A percentile compares a stretch with the other conserved stretches of the same genome.
These are phyloP conservation scores for Pythium phragmitis DNA, from an alignment of 352 stramenopile genomes.

Conservation along the genomic window DNA sequence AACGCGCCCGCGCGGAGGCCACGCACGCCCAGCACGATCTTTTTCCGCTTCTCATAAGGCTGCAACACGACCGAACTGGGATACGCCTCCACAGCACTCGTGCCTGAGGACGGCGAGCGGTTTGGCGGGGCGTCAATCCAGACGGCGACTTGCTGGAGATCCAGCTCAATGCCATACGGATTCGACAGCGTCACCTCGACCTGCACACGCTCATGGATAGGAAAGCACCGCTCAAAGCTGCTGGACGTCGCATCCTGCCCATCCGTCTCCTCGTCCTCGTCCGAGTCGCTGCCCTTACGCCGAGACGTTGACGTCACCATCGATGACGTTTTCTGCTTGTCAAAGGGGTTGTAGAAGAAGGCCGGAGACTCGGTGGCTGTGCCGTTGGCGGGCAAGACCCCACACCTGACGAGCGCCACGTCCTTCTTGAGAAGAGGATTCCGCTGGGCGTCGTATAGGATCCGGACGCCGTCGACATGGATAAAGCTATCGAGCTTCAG, in stretches of 20 bases:
- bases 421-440: slow-evolving; percentile 42
- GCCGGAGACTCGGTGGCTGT: slow-evolving; percentile 4
- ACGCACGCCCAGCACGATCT: slow-evolving; percentile 46
- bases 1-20: slow-evolving; percentile 44
- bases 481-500: slow-evolving; percentile 56
- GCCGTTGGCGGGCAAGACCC: slow-evolving; percentile 14
- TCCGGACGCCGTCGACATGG: slow-evolving; percentile 46
- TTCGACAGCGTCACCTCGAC: slow-evolving; percentile 67
- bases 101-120: background rate
- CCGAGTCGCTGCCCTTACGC: slow-evolving; percentile 5
- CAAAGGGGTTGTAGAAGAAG: slow-evolving; percentile 45
- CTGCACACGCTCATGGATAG: slow-evolving; percentile 55
- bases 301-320: slow-evolving; percentile 4
- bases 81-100: slow-evolving; percentile 48
- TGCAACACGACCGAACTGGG: slow-evolving; percentile 45
- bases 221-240: slow-evolving; percentile 45
- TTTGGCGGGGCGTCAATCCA: slow-evolving; percentile 35
- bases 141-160: slow-evolving; percentile 56
- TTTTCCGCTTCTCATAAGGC: slow-evolving; percentile 53
- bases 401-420: slow-evolving; percentile 39
- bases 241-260: slow-evolving; percentile 18
- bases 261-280: slow-evolving; percentile 4
- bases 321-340: slow-evolving; percentile 18
- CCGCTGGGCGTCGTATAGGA: slow-evolving; percentile 16
- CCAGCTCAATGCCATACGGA: slow-evolving; percentile 56